Evolutionary conservation across 1,139 yeast species (phyloP), one percentile per base, ranked within the genome.

Genomic region (Maudiozyma humilis): DNA sequence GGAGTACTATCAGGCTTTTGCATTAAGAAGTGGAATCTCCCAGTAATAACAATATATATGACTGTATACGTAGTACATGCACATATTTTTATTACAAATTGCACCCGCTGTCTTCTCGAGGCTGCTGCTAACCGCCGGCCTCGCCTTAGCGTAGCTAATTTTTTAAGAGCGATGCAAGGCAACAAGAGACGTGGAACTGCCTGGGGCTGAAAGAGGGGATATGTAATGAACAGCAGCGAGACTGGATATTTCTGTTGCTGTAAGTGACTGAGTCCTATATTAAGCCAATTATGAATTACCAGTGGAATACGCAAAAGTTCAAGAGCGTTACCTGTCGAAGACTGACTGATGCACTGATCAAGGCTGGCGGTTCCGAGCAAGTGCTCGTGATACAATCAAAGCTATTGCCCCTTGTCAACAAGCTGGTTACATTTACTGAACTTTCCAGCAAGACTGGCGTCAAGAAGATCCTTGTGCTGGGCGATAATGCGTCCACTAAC

Each of bases 1-100:
- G 37, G 75, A 72, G 3, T 88, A 86, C 52, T 91, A 85, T 59
- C 68, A 70, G 51, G 75, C 70, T 4, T 89, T 88, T 68, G 79
- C 86, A 10, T 45, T 54, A 10, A 58, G 60, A 49, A 54, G 64
- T 45, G 65, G 65, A 15, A 46, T 58, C 14, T 14, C 19, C 4
- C 33, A 37, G 14, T 37, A 30, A 17, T 27, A 13, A 25, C 12
- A 5, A 51, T 35, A 20, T 18, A 35, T 35, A 35, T 23, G 56
- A 16, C 52, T 47, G 15, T 51, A 36, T 23, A 23, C 27, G 39
- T 19, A 18, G 15, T 27, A 17, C 7, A 27, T 31, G 20, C 17
- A 10, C 6, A 32, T 40, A 12, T 35, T 3, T 16, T n/a, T 32
- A 15, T 35, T 6, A n/a, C n/a, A n/a, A n/a, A n/a, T n/a, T n/a